phyloP scores from a whole-genome alignment of 2,329 filamentous ascomycete genomes.

The Aureobasidium sp. region DNA sequence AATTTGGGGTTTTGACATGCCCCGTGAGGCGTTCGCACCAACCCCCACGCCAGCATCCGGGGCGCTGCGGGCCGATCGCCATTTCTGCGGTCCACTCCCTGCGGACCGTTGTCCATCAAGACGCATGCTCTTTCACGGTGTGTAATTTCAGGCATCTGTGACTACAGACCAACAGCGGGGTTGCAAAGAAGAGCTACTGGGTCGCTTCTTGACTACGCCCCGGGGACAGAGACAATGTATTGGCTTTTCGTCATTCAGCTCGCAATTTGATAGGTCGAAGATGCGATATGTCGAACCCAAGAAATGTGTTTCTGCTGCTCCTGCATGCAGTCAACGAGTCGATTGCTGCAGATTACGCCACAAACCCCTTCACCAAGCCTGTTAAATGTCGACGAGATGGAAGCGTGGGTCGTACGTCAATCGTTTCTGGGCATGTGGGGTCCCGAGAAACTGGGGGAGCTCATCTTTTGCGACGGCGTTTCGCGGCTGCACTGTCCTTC shows the following conservation, averaged over 20 bases:
- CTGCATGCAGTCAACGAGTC: background rate
- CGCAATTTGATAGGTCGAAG: background rate
- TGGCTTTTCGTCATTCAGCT: background rate
- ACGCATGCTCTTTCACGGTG: background rate
- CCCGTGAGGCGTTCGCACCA: constrained; percentile 2
- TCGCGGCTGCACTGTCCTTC: background rate
- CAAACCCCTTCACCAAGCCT: background rate
- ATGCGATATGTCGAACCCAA: background rate
- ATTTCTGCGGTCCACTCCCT: background rate
- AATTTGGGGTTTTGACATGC: background rate
- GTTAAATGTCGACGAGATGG: background rate
- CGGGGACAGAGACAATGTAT: background rate
- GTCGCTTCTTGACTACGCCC: background rate
- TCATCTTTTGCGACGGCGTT: background rate
- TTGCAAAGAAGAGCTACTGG: background rate
- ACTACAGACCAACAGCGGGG: background rate
- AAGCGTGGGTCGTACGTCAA: constrained; percentile 6
- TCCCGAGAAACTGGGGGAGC: background rate
- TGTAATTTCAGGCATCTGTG: background rate
- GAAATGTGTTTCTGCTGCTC: background rate
- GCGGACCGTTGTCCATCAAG: constrained; percentile 9
- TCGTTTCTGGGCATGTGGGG: constrained; percentile 3
- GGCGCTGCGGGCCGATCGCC: constrained; percentile 1
- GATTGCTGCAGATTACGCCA: background rate
- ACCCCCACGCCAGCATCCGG: background rate